Evolutionary conservation across 2,329 filamentous ascomycete genomes (phyloP).

Genomic region (Gliomastix tumulicola): DNA sequence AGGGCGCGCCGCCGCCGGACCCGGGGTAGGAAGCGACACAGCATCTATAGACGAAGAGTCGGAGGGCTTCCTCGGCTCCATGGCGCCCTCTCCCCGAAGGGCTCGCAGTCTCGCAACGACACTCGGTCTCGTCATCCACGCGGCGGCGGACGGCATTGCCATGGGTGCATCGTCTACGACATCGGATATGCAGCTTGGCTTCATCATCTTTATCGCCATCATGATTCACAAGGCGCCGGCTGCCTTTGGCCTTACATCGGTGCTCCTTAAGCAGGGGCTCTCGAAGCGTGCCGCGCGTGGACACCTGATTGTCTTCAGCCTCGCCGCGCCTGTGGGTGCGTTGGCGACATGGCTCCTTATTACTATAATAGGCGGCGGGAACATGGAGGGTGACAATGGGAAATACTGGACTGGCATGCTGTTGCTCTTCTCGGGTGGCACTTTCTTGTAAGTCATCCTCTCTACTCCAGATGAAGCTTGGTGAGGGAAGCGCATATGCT

Average conservation of each 20-base stretch:
- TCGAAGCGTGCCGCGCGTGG: slow-evolving; percentile 78
- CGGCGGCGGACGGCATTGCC: slow-evolving; percentile 89
- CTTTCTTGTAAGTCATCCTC: slow-evolving; percentile 84
- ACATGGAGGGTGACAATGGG: slow-evolving; percentile 51
- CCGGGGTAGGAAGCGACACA: slow-evolving; percentile 9
- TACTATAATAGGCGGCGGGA: slow-evolving; percentile 60
- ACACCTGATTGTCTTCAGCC: slow-evolving; percentile 84
- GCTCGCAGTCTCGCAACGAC: slow-evolving; percentile 73
- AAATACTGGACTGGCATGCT: slow-evolving; percentile 90
- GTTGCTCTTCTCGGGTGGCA: slow-evolving; percentile 90
- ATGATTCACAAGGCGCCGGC: slow-evolving; percentile 97
- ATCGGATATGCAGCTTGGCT: slow-evolving; percentile 66
- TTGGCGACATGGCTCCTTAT: slow-evolving; percentile 77
- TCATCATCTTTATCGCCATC: slow-evolving; percentile 92
- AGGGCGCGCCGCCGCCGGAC: not conserved
- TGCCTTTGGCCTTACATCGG: slow-evolving; percentile 87
- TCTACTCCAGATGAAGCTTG: too few relatives aligned
- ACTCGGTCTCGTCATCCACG: slow-evolving; percentile 90
- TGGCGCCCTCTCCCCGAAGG: slow-evolving; percentile 49
- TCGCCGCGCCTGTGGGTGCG: slow-evolving; percentile 83
- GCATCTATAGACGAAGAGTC: slow-evolving; percentile 46
- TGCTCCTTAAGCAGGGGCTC: slow-evolving; percentile 83
- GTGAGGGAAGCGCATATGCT: too few relatives aligned
- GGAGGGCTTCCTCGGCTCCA: slow-evolving; percentile 51
- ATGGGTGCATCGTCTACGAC: slow-evolving; percentile 83